phyloP scores from a whole-genome alignment of 140 eudicot species.

The Erigeron philadelphicus region DNA sequence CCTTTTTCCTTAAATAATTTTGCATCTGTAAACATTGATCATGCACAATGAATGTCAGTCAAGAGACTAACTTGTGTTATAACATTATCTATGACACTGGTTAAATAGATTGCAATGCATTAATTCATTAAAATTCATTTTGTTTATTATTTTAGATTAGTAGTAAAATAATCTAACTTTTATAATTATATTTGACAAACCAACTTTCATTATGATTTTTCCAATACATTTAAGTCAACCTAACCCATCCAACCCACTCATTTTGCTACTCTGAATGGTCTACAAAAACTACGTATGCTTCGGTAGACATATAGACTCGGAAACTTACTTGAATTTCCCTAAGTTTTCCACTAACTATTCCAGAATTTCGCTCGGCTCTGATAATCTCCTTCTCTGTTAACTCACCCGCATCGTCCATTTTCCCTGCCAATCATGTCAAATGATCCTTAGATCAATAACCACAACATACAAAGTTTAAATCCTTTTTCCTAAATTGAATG shows the following conservation, averaged over 20 bases:
- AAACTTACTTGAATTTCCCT: slow-evolving; percentile 87
- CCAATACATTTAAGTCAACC: neutral
- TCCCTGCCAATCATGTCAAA: slow-evolving; percentile 45
- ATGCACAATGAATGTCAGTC: neutral
- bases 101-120: too few relatives aligned
- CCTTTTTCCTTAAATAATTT: slow-evolving; percentile 45
- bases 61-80: neutral
- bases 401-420: slow-evolving; percentile 48
- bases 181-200: neutral
- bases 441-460: neutral
- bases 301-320: neutral
- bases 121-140: neutral
- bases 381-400: slow-evolving; percentile 90
- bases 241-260: neutral
- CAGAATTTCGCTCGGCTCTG: slow-evolving; percentile 85
- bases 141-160: neutral
- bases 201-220: neutral
- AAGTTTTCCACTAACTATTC: slow-evolving; percentile 57
- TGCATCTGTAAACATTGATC: slow-evolving; percentile 8
- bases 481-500: too few relatives aligned
- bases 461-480: slow-evolving; percentile 2
- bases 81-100: neutral
- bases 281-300: neutral
- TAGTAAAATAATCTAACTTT: neutral
- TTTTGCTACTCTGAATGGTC: neutral